Base-by-base conservation (phyloP, 176 grass and related monocot species). In the Alloteropsis semialata region DNA sequence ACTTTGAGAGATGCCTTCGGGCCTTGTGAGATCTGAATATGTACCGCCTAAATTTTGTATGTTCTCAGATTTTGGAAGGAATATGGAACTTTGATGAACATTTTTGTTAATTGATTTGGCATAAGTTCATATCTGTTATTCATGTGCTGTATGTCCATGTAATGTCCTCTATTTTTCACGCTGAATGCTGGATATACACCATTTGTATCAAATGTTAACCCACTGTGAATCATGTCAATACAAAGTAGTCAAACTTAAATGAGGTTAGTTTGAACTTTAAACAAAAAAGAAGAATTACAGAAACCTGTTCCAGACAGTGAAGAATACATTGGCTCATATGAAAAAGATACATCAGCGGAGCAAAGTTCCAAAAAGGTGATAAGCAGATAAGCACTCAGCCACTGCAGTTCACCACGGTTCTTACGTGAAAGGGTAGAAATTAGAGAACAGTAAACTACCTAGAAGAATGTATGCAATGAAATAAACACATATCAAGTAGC, bases 341-440 rank as follows among this genome's bases (percentile, higher is more conserved):
- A 7, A 19, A 64, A 65, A 17, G 3, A 65, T 37, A 70, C 67
- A 70, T 16, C 41, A 49, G 12, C 39, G 3, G 16, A 30, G 7
- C 13, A 17, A 17, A 32, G 15, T 30, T 72, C 12, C 27, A 72
- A 32, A 17, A 36, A 41, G 25, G 14, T n/a, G 24, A 76, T n/a
- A n/a, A n/a, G n/a, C n/a, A n/a, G n/a, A n/a, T n/a, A n/a, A 41
- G 34, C 15, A 15, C 6, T 21, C 16, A 85, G 39, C 43, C 65
- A 53, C 27, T 65, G 15, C 7, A 10, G 13, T 4, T 3, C 14
- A 37, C 7, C 68, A 15, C 3, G 24, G 50, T 51, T 83, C 30
- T 98, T 78, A 98, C 25, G 92, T 98, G 82, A 98, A 98, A 3
- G 96, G 96, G 75, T 98, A 95, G 79, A 98, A 98, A 60, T 91